Percentiles rank a stretch among this genome's conserved stretches.
phyloP scores from a whole-genome alignment of 768 basidiomycete genomes.

The Rhodotorula babjevae region DNA sequence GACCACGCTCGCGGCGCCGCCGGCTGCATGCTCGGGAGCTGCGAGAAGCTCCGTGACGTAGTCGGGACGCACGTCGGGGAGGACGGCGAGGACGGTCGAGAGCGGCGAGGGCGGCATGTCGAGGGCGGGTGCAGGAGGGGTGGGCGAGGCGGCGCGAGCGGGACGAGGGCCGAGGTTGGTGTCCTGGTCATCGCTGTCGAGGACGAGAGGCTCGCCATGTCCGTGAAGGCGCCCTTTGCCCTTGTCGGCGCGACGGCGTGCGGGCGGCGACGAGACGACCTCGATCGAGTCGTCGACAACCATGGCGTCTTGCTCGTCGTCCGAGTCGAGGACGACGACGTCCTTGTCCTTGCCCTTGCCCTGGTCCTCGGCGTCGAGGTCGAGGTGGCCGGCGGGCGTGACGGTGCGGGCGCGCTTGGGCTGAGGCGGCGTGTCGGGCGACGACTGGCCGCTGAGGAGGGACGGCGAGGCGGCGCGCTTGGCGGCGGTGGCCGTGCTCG shows the following conservation, averaged over 20 bases:
- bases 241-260: neutral
- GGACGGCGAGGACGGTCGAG: conserved; percentile 10
- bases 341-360: neutral
- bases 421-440: neutral
- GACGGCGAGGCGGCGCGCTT: neutral
- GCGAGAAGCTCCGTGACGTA: conserved; percentile 10
- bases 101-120: neutral
- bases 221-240: neutral
- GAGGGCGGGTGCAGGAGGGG: neutral
- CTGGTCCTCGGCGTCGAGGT: neutral
- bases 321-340: conserved; percentile 6
- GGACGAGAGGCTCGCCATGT: neutral
- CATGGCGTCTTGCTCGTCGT: neutral
- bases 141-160: no score
- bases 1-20: neutral
- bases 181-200: neutral
- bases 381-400: no score
- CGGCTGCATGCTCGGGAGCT: neutral
- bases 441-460: neutral
- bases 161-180: no score
- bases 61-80: conserved; percentile 25
- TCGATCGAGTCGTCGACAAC: neutral
- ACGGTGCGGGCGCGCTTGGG: neutral
- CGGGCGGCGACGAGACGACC: neutral
- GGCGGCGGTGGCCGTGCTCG: neutral